A percentile compares a stretch with the other conserved stretches of the same genome.
Conservation (phyloP, 768 basidiomycete genomes). For the Leucocoprinus leucothites region DNA sequence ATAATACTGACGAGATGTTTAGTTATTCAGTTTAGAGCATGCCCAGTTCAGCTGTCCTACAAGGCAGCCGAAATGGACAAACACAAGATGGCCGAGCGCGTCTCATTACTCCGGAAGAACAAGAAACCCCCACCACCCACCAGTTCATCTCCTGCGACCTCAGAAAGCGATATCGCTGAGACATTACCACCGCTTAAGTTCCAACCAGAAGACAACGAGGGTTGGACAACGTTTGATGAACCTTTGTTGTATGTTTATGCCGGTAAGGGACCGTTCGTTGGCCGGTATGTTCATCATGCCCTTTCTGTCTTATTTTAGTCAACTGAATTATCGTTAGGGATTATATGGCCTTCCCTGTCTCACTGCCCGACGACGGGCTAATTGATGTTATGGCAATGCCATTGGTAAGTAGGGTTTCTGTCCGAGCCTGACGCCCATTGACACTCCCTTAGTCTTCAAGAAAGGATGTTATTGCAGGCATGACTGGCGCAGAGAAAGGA, state of each 20-base stretch:
- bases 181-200: conserved; percentile 46
- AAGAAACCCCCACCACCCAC: conserved; percentile 14
- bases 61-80: conserved; percentile 73
- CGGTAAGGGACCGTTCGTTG: conserved; percentile 77
- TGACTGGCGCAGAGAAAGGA: conserved; percentile 64
- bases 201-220: conserved; percentile 41
- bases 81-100: conserved; percentile 56
- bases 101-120: conserved; percentile 35
- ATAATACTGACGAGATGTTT: conserved; percentile 5
- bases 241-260: conserved; percentile 70
- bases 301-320: neutral
- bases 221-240: conserved; percentile 71
- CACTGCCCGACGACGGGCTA: conserved; percentile 72
- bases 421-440: neutral
- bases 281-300: conserved; percentile 37
- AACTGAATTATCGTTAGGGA: conserved; percentile 37
- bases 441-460: conserved; percentile 40
- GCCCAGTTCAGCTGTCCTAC: conserved; percentile 67
- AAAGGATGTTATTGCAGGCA: conserved; percentile 43
- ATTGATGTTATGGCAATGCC: conserved; percentile 72
- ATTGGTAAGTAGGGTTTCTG: conserved; percentile 37
- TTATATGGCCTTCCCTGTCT: conserved; percentile 82
- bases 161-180: conserved; percentile 17
- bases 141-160: neutral
- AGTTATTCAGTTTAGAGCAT: conserved; percentile 63